Evolutionary conservation across 306 rosid genomes (phyloP).

Genomic region (Ochetophila trinervis): DNA sequence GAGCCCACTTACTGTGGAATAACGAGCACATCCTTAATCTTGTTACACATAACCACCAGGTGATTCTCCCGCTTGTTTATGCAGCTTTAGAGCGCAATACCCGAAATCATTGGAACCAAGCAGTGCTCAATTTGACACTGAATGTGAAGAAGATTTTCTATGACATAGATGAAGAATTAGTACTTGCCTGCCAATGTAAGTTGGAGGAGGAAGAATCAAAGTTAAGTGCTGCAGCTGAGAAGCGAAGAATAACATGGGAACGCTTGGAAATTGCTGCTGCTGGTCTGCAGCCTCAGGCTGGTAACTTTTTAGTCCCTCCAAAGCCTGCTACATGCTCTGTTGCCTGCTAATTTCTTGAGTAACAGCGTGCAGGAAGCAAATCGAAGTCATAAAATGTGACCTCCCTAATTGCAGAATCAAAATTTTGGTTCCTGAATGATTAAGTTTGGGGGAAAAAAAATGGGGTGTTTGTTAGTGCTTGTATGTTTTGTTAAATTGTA

Average conservation of each 20-base stretch:
- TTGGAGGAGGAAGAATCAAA: constrained; percentile 62
- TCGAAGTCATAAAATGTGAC: constrained; percentile 4
- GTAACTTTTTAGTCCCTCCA: constrained; percentile 51
- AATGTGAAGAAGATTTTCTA: constrained; percentile 68
- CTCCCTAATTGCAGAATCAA: constrained; percentile 19
- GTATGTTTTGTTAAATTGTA: constrained; percentile 37
- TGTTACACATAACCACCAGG: constrained; percentile 73
- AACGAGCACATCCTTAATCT: constrained; percentile 82
- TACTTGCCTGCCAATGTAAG: constrained; percentile 63
- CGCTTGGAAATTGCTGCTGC: constrained; percentile 69
- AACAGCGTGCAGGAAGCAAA: constrained; percentile 18
- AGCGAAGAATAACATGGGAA: constrained; percentile 75
- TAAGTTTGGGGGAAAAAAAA: constrained; percentile 21
- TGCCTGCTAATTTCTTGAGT: constrained; percentile 56
- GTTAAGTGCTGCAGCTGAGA: constrained; percentile 64
- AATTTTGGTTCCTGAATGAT: constrained; percentile 29
- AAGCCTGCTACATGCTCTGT: constrained; percentile 72
- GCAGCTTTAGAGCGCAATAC: constrained; percentile 80
- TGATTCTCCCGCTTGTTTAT: constrained; percentile 76
- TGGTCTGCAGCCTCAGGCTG: constrained; percentile 36
- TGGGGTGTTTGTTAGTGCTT: constrained; percentile 38
- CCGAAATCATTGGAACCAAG: constrained; percentile 89
- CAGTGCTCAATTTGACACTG: constrained; percentile 84
- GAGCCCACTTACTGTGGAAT: constrained; percentile 95
- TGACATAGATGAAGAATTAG: constrained; percentile 90